Conservation (phyloP, 2,329 filamentous ascomycete species). For the Phialophora macrospora region DNA sequence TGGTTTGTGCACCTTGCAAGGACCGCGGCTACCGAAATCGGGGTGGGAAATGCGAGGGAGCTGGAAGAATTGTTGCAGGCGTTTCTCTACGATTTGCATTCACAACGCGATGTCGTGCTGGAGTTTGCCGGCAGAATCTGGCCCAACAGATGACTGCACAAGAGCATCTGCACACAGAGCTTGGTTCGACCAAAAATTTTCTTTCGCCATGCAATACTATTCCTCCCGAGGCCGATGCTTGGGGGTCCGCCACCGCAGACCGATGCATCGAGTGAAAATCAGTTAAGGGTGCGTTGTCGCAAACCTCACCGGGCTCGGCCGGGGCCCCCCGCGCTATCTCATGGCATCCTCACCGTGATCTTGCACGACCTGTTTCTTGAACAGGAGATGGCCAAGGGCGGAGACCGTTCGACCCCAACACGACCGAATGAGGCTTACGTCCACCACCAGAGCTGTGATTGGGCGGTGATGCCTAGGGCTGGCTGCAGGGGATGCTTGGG, state of each 20-base stretch:
- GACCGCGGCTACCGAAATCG: slow-evolving; percentile 17
- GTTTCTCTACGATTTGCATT: slow-evolving; percentile 27
- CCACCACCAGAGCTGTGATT: neutral
- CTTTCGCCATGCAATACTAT: neutral
- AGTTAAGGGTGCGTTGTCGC: neutral
- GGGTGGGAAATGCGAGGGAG: slow-evolving; percentile 18
- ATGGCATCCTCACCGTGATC: neutral
- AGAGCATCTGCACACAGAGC: neutral
- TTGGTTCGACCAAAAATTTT: neutral
- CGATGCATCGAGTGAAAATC: neutral
- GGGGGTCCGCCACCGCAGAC: neutral
- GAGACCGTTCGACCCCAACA: neutral
- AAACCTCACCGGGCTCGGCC: neutral
- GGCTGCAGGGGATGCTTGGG: slow-evolving; percentile 6
- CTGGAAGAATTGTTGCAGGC: slow-evolving; percentile 25
- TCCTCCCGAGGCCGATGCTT: neutral
- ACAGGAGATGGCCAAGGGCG: slow-evolving; percentile 12
- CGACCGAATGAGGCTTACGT: slow-evolving; percentile 6
- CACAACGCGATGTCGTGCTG: slow-evolving; percentile 22
- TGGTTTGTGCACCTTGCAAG: slow-evolving; percentile 27
- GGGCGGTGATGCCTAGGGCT: neutral
- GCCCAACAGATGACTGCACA: slow-evolving; percentile 8
- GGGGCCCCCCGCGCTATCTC: neutral
- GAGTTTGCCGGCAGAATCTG: slow-evolving; percentile 27
- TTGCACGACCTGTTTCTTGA: slow-evolving; percentile 16